A percentile compares a stretch with the other conserved stretches of the same genome.
Conservation (phyloP, 2,329 filamentous ascomycete genomes). For the Fusarium avenaceum region DNA sequence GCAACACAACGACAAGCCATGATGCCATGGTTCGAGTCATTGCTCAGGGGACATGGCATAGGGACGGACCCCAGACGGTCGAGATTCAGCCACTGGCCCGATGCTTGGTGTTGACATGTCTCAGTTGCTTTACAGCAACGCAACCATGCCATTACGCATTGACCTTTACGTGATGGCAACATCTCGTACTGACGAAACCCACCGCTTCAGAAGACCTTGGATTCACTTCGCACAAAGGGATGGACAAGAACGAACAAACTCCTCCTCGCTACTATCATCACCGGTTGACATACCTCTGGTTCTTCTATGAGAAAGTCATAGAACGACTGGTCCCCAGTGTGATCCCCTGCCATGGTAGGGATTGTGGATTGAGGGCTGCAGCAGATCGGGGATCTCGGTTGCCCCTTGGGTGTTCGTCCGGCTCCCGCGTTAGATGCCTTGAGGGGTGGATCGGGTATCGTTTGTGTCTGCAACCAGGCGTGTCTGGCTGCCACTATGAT, state of each 20-base stretch:
- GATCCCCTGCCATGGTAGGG: constrained; percentile 46
- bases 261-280: neutral
- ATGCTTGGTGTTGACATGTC: constrained; percentile 44
- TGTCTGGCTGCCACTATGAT: constrained; percentile 21
- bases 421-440: constrained; percentile 21
- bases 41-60: constrained; percentile 11
- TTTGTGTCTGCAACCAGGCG: constrained; percentile 29
- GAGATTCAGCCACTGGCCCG: constrained; percentile 48
- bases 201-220: constrained; percentile 20
- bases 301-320: constrained; percentile 51
- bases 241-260: constrained; percentile 7
- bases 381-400: constrained; percentile 20
- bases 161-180: constrained; percentile 8
- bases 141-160: constrained; percentile 27
- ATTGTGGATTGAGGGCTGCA: constrained; percentile 27
- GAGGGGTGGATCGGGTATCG: constrained; percentile 23
- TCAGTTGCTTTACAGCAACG: constrained; percentile 28
- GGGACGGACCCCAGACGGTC: constrained; percentile 27
- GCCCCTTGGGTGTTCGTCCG: constrained; percentile 28
- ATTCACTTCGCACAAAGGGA: constrained; percentile 31
- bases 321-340: constrained; percentile 46
- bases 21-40: constrained; percentile 22
- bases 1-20: constrained; percentile 20
- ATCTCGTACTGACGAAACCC: constrained; percentile 17
- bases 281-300: constrained; percentile 44